These are phyloP conservation scores for Annulohypoxylon stygium DNA, from an alignment of 495 filamentous ascomycete genomes.

Conservation along the genomic window DNA sequence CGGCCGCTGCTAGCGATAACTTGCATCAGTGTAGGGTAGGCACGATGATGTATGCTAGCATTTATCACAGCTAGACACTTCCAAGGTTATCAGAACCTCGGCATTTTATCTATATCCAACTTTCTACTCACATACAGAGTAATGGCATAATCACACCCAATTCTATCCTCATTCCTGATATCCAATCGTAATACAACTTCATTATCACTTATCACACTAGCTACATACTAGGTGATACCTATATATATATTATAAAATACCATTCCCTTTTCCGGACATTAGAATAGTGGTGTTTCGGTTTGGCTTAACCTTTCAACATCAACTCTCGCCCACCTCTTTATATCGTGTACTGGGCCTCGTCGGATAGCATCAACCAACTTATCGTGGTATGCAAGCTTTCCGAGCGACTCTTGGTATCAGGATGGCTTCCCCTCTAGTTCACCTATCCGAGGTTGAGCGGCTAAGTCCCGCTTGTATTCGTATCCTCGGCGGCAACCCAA, in stretches of 20 bases:
- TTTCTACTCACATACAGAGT: neutral
- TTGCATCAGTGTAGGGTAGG: neutral
- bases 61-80: neutral
- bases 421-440: slow-evolving; percentile 56
- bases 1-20: neutral
- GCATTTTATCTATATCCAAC: slow-evolving; percentile 32
- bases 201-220: slow-evolving; percentile 2
- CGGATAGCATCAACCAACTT: neutral
- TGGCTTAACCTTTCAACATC: neutral
- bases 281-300: slow-evolving; percentile 4
- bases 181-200: slow-evolving; percentile 7
- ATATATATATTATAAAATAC: neutral
- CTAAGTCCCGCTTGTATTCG: slow-evolving; percentile 76
- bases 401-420: slow-evolving; percentile 42
- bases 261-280: neutral
- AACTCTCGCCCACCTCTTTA: neutral
- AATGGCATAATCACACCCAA: slow-evolving; percentile 34
- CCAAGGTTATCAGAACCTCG: slow-evolving; percentile 28
- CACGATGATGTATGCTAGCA: neutral
- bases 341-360: neutral
- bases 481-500: slow-evolving; percentile 84
- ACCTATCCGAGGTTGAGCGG: slow-evolving; percentile 74
- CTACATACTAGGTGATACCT: neutral
- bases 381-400: slow-evolving; percentile 36
- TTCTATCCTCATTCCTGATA: slow-evolving; percentile 36